Conservation (phyloP, 768 basidiomycete genomes). For the Nevesoporus exiguus region DNA sequence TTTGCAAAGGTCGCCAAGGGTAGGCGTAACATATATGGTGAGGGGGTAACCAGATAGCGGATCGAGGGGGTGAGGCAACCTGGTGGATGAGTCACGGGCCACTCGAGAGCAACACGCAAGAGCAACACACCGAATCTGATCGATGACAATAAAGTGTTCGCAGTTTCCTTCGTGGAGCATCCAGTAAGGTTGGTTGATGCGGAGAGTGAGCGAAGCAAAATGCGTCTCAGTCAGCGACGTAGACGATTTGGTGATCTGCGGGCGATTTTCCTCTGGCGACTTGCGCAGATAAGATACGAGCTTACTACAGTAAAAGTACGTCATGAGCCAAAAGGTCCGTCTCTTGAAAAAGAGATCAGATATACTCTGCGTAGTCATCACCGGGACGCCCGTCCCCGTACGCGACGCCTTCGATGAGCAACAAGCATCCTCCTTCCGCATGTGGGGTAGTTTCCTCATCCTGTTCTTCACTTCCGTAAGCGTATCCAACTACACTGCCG, state of each 20-base stretch:
- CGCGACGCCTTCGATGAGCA: conserved; percentile 58
- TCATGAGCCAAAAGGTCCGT: not conserved
- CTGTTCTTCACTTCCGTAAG: conserved; percentile 14
- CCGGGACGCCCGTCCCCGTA: conserved; percentile 53
- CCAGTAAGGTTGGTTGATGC: conserved; percentile 78
- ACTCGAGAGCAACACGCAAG: not conserved
- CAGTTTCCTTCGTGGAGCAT: conserved; percentile 78
- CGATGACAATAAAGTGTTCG: conserved; percentile 73
- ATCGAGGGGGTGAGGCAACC: conserved; percentile 59
- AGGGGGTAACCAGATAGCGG: conserved; percentile 59
- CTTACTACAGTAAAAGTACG: conserved; percentile 37
- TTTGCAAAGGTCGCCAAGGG: conserved; percentile 60
- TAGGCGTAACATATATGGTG: conserved; percentile 61
- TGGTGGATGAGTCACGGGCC: conserved; percentile 28
- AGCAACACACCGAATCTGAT: conserved; percentile 61
- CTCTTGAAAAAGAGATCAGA: not conserved
- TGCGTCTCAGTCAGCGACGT: conserved; percentile 45
- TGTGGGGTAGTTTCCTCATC: not conserved
- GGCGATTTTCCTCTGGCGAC: conserved; percentile 31
- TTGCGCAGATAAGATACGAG: conserved; percentile 39
- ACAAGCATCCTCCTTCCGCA: conserved; percentile 38
- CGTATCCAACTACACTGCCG: conserved; percentile 34
- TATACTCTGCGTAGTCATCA: conserved; percentile 59
- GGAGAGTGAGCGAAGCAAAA: conserved; percentile 53
- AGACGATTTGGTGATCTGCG: conserved; percentile 36